These are phyloP conservation scores for Rhizopogon sp. DNA, from an alignment of 768 basidiomycete species.

Conservation along the genomic window DNA sequence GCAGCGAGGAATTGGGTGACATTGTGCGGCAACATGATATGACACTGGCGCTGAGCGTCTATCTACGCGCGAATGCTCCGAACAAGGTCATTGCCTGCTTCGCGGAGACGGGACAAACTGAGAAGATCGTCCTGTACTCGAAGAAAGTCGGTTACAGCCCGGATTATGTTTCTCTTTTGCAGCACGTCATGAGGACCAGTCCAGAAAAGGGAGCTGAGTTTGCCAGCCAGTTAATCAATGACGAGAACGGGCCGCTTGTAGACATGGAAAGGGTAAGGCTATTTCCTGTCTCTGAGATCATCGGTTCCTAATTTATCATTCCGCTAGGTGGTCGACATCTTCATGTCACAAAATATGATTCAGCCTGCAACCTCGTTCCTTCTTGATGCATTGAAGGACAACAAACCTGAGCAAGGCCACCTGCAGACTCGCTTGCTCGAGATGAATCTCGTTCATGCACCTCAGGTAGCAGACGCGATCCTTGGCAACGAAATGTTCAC, in stretches of 20 bases:
- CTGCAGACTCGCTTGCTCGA: conserved; percentile 95
- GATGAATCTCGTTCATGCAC: conserved; percentile 96
- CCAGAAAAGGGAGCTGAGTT: conserved; percentile 99
- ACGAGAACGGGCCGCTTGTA: conserved; percentile 87
- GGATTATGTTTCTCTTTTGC: conserved; percentile 87
- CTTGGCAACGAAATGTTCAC: conserved; percentile 98
- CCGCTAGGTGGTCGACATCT: conserved; percentile 87
- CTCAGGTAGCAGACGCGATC: conserved; percentile 98
- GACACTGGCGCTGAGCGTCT: conserved; percentile 96
- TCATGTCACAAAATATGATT: conserved; percentile 99
- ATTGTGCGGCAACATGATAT: conserved; percentile 93
- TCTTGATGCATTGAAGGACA: conserved; percentile 96
- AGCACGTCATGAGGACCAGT: conserved; percentile 94
- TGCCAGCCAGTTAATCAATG: conserved; percentile 90
- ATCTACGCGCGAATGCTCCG: conserved; percentile 94
- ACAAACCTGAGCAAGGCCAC: conserved; percentile 94
- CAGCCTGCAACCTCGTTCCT: conserved; percentile 98
- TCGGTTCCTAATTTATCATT: conserved; percentile 1
- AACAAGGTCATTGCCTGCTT: conserved; percentile 99
- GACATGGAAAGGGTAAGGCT: conserved; percentile 80
- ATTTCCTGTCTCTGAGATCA: background rate
- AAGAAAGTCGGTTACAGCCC: conserved; percentile 96
- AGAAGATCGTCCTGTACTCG: conserved; percentile 96
- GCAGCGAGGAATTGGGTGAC: conserved; percentile 97
- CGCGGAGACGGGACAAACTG: conserved; percentile 96